phyloP scores from a whole-genome alignment of 2,329 filamentous ascomycete species.

The Hyphodiscus sp. region DNA sequence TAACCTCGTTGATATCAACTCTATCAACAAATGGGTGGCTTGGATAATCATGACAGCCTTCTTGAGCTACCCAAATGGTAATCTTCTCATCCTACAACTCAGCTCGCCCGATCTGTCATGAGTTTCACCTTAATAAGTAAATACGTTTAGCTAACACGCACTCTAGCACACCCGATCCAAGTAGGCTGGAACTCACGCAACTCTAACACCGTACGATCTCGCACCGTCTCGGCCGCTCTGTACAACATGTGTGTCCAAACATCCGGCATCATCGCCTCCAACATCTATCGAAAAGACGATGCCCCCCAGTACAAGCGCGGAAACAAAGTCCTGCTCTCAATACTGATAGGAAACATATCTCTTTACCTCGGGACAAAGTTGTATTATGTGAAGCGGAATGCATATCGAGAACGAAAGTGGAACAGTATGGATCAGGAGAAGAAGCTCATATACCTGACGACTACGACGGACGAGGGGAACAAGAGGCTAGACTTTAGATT shows the following conservation, averaged over 20 bases:
- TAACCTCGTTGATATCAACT: constrained; percentile 33
- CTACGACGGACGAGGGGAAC: constrained; percentile 35
- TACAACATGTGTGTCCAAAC: constrained; percentile 52
- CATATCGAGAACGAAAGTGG: constrained; percentile 35
- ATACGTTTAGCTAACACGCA: neutral
- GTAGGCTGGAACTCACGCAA: constrained; percentile 48
- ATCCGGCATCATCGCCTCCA: constrained; percentile 31
- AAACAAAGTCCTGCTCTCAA: constrained; percentile 47
- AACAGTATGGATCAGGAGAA: constrained; percentile 38
- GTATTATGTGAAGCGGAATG: constrained; percentile 42
- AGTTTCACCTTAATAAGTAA: neutral
- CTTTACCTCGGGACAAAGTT: constrained; percentile 39
- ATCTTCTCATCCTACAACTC: neutral
- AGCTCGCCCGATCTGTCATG: neutral
- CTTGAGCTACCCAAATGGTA: constrained; percentile 37
- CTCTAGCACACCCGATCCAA: constrained; percentile 39
- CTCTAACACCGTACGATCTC: constrained; percentile 52
- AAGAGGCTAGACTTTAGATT: constrained; percentile 29
- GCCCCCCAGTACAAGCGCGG: constrained; percentile 45
- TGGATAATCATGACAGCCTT: constrained; percentile 37
- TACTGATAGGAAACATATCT: constrained; percentile 41
- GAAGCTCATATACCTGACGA: constrained; percentile 39
- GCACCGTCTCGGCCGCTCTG: constrained; percentile 56
- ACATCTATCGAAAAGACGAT: constrained; percentile 37
- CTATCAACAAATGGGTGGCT: constrained; percentile 36